Evolutionary conservation across 805 yeast genomes (phyloP).

Genomic region (Metschnikowia lunata): DNA sequence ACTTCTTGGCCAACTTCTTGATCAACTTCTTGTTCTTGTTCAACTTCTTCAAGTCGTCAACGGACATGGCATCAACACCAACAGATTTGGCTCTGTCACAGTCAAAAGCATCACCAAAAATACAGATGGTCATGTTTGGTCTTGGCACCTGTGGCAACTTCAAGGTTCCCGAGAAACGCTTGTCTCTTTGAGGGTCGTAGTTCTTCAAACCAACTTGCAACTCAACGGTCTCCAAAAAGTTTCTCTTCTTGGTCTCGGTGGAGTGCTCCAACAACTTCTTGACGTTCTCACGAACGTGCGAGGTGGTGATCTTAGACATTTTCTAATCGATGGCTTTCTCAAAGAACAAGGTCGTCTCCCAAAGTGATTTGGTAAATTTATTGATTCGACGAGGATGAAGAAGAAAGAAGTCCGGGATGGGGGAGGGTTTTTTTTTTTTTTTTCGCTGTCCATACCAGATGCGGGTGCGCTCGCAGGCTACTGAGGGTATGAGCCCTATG

Average conservation of each 20-base stretch:
- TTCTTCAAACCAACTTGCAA: conserved; percentile 99
- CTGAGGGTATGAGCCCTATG: conserved; percentile 14
- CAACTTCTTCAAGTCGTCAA: conserved; percentile 98
- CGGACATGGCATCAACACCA: conserved; percentile 99
- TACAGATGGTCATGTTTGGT: conserved; percentile 99
- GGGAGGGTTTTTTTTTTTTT: conserved; percentile 3
- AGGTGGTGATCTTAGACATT: conserved; percentile 85
- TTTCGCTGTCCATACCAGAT: neutral
- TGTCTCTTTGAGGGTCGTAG: conserved; percentile 99
- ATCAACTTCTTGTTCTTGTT: conserved; percentile 99
- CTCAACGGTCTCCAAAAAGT: conserved; percentile 99
- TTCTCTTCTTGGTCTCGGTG: conserved; percentile 97
- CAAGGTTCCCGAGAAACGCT: conserved; percentile 99
- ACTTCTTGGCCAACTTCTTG: conserved; percentile 99
- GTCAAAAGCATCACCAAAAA: conserved; percentile 99
- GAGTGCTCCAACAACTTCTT: conserved; percentile 86
- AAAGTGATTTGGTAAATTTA: conserved; percentile 45
- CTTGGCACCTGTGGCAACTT: conserved; percentile 99
- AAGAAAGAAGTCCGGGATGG: conserved; percentile 8
- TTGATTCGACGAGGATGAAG: conserved; percentile 56
- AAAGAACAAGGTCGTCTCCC: conserved; percentile 61
- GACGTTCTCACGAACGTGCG: conserved; percentile 97
- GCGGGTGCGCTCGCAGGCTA: neutral
- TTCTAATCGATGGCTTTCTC: conserved; percentile 16
- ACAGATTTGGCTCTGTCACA: conserved; percentile 99